A percentile compares a stretch with the other conserved stretches of the same genome.
phyloP scores from a whole-genome alignment of 2,329 filamentous ascomycete genomes.

The Geosmithia putterillii region DNA sequence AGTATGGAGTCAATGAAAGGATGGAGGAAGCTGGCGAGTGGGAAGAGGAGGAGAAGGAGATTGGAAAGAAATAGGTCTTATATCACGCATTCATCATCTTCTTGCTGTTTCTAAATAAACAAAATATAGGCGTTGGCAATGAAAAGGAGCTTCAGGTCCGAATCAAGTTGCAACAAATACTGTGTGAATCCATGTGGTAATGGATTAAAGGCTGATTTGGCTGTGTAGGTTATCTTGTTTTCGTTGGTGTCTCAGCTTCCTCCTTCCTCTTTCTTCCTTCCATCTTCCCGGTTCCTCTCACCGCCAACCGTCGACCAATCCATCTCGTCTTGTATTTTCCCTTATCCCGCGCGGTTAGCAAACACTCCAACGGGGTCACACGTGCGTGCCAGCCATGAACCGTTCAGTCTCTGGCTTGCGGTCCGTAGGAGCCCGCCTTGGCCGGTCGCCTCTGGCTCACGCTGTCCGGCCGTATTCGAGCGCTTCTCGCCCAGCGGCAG shows the following conservation, averaged over 20 bases:
- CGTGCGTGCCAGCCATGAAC: not conserved
- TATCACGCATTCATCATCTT: not conserved
- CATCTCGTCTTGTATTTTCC: not conserved
- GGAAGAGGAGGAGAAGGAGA: conserved; percentile 36
- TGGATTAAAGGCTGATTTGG: not conserved
- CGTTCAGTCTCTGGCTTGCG: not conserved
- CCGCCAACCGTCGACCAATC: not conserved
- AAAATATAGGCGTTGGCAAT: not conserved
- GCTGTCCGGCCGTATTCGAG: not conserved
- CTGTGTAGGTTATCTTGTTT: not conserved
- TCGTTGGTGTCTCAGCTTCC: not conserved
- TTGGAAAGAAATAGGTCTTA: conserved; percentile 7
- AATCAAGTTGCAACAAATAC: too few species aligned
- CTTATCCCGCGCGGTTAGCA: not conserved
- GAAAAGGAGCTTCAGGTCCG: not conserved
- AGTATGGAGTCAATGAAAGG: conserved; percentile 32
- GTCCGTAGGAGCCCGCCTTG: too few species aligned
- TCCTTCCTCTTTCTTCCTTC: not conserved
- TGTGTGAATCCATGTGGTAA: not conserved
- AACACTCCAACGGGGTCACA: not conserved
- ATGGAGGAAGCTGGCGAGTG: conserved; percentile 38
- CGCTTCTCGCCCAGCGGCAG: too few species aligned
- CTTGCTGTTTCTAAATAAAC: not conserved
- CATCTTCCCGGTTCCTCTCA: not conserved
- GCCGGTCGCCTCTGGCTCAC: not conserved